Conservation (phyloP, 306 rosid species). For the Mimosa pudica region DNA sequence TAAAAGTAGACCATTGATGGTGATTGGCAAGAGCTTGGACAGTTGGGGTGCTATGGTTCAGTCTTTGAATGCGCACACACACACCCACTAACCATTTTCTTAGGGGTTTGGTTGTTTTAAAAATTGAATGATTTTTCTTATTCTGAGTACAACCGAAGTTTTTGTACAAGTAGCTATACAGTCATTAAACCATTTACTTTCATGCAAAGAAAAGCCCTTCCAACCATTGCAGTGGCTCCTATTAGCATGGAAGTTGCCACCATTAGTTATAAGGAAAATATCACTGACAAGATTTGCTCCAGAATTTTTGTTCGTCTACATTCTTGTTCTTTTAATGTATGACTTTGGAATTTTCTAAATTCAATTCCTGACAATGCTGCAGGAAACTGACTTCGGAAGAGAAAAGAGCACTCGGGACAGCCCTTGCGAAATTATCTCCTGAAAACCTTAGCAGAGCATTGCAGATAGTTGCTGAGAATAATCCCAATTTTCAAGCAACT, state of each 20-base stretch:
- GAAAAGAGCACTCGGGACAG: constrained; percentile 52
- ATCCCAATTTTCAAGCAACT: constrained; percentile 63
- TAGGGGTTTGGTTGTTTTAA: neutral
- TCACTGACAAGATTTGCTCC: constrained; percentile 18
- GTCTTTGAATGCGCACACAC: neutral
- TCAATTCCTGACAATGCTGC: constrained; percentile 17
- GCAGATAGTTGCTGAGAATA: constrained; percentile 56
- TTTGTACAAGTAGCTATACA: neutral
- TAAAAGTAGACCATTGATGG: neutral
- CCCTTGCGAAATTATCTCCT: constrained; percentile 53
- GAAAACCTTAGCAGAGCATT: constrained; percentile 63
- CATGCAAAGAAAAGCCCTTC: neutral
- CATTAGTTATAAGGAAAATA: neutral
- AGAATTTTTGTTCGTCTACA: neutral
- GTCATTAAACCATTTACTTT: neutral
- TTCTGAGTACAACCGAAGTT: neutral
- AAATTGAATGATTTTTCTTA: neutral
- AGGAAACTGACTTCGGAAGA: constrained; percentile 69
- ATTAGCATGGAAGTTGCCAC: neutral
- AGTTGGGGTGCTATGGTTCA: neutral
- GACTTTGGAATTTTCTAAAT: constrained; percentile 5
- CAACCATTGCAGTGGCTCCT: neutral
- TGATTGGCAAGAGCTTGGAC: neutral
- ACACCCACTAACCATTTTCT: neutral
- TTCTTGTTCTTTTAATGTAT: constrained; percentile 8